Evolutionary conservation across 2,329 filamentous ascomycete genomes (phyloP), one percentile per base, ranked within the genome.

Genomic region (Thielaviopsis punctulata): DNA sequence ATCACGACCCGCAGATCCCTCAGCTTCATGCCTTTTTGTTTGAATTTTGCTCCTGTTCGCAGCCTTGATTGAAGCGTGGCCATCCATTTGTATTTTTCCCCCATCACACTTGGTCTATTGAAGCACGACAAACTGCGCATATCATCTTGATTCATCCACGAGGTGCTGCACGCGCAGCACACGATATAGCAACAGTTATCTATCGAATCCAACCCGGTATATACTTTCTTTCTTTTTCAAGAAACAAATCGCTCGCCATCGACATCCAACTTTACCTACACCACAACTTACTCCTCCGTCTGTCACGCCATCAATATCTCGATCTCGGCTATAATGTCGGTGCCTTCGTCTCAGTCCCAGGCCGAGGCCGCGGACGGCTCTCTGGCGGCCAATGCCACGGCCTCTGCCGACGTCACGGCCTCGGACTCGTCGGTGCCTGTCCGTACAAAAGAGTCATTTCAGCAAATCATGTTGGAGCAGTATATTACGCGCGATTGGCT

Each of bases 391-490:
- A 45, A 22, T 56, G 64, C 62, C 57, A 59, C 62, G 54, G 60
- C 59, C 27, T 59, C 62, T 48, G 60, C 63, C 51, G 59, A 63
- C 22, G 59, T 64, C 48, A 60, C 58, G 18, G 54, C 60, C 43
- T 55, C 56, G 18, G 55, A 55, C 53, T 49, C 48, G 46, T 57
- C 62, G 21, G 63, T 69, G 21, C 65, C 67, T 8, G 65, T 71
- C 21, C 74, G 76, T 60, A 74, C 76, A 60, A 76, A 75, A 62
- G 75, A 77, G 52, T 69, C 71, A 6, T 75, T 76, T 62, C 69
- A 73, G 57, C 69, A 66, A 57, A 62, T 77, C 55, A 64, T 76
- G 60, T 68, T 79, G 53, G 71, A 77, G 60, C 72, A 72, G 51
- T 76, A 69, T 61, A 69, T 73, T 57, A 69, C 68, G 52, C 73